phyloP scores from a whole-genome alignment of 2,329 filamentous ascomycete genomes.

The Cladobotryum mycophilum region DNA sequence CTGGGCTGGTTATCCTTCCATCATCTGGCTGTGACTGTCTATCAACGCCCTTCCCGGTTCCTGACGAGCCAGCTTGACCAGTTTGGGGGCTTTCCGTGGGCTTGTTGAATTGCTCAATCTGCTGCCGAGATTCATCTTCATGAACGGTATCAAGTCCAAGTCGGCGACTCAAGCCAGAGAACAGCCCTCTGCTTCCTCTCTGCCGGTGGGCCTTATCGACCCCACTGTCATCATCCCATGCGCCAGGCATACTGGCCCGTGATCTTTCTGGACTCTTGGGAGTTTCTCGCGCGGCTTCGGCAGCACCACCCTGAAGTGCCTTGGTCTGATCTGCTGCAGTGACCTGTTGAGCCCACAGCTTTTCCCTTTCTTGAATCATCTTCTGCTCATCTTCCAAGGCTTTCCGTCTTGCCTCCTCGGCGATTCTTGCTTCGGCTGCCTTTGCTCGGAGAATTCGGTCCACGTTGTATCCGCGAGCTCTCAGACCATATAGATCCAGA shows the following conservation, averaged over 20 bases:
- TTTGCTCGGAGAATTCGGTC: constrained; percentile 87
- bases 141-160: constrained; percentile 58
- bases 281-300: constrained; percentile 32
- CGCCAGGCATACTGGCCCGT: constrained; percentile 60
- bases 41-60: constrained; percentile 6
- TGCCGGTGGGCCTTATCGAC: constrained; percentile 27
- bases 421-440: constrained; percentile 79
- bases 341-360: constrained; percentile 32
- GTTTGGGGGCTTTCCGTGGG: neutral
- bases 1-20: constrained; percentile 53
- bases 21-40: constrained; percentile 31
- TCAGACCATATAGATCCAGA: constrained; percentile 73
- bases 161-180: constrained; percentile 61
- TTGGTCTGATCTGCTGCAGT: constrained; percentile 25
- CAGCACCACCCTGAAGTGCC: constrained; percentile 18
- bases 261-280: constrained; percentile 36
- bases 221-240: constrained; percentile 54
- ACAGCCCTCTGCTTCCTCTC: constrained; percentile 50
- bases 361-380: constrained; percentile 52
- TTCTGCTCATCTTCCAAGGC: constrained; percentile 68
- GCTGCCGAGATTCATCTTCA: constrained; percentile 36
- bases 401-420: constrained; percentile 72
- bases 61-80: constrained; percentile 11
- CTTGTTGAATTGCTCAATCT: constrained; percentile 33
- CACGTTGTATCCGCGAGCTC: constrained; percentile 90